Evolutionary conservation across 768 basidiomycete species (phyloP).

Genomic region (Sarcodon aspratus): DNA sequence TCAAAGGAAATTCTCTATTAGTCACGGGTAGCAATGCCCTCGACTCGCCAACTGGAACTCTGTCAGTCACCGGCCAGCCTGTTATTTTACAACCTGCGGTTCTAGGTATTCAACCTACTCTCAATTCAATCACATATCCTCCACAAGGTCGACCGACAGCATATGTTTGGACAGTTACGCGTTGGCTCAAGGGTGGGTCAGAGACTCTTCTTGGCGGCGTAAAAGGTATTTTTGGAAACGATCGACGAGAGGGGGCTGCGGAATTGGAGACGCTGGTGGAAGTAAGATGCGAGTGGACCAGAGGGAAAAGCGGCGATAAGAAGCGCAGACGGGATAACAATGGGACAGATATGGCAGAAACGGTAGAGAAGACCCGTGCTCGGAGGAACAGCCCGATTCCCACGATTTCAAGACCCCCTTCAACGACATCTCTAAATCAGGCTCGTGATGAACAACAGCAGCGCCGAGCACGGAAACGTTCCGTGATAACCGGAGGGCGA

Average conservation of each 20-base stretch:
- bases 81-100: slow-evolving; percentile 28
- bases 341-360: slow-evolving; percentile 15
- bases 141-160: slow-evolving; percentile 27
- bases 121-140: slow-evolving; percentile 35
- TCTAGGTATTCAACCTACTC: slow-evolving; percentile 61
- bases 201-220: slow-evolving; percentile 33
- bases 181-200: slow-evolving; percentile 58
- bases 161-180: slow-evolving; percentile 70
- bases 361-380: slow-evolving; percentile 2
- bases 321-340: slow-evolving; percentile 9
- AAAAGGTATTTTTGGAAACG: slow-evolving; percentile 25
- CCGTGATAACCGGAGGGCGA: not conserved
- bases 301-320: slow-evolving; percentile 21
- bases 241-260: slow-evolving; percentile 6
- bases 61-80: not conserved
- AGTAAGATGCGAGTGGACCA: slow-evolving; percentile 72
- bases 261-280: slow-evolving; percentile 33
- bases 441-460: not conserved
- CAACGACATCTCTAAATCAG: slow-evolving; percentile 3
- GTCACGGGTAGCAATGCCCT: not conserved
- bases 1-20: not conserved
- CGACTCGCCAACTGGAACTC: not conserved
- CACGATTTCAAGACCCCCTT: slow-evolving; percentile 5
- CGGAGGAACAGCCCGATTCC: not conserved
- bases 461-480: not conserved